Base-by-base conservation (phyloP, 345 rosid genomes). In the Melastoma malabathricum region DNA sequence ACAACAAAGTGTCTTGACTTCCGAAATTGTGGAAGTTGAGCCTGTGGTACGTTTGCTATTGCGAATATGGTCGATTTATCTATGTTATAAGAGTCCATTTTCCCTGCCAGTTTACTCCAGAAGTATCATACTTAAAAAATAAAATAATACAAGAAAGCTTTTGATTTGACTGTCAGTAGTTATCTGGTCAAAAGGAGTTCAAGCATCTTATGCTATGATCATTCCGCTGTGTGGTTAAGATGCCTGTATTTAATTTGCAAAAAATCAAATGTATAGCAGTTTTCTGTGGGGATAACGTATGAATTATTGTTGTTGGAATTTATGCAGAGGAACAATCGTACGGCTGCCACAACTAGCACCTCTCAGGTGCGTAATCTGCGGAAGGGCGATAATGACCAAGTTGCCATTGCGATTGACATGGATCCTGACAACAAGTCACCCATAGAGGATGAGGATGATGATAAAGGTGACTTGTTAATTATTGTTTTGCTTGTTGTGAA, bases 331-430 rank as follows among this genome's bases (percentile, higher is more conserved):
- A 81, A 83, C 74, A 90, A 84, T 70, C 50, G 96, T 85, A 58
- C 79, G 23, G 56, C 85, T 23, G 82, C 79, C 48, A 52, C 79
- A 45, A 58, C 84, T 18, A 63, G 74, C 39, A 63, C 93, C 63
- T 77, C 89, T 64, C 95, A 84, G 72, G 89, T 87, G 57, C 76
- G 96, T 57, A 84, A 89, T 70, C 65, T 82, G 66, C 94, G 89
- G 3, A 92, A 92, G 60, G 84, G 63, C 58, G 87, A 83, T 54
- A 92, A 70, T 38, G 98, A 92, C 58, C 93, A 87, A 75, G 86
- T 92, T 48, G 93, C 90, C 48, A 73, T 92, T 71, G 82, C 84
- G 27, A 81, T 92, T 49, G 95, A 82, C 65, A 58, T 57, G 54
- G 88, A 75, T 62, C 68, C 70, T 34, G 58, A 60, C 49, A 68